These are phyloP conservation scores for Piper longum DNA, from an alignment of 164 flowering plant species.

Conservation along the genomic window DNA sequence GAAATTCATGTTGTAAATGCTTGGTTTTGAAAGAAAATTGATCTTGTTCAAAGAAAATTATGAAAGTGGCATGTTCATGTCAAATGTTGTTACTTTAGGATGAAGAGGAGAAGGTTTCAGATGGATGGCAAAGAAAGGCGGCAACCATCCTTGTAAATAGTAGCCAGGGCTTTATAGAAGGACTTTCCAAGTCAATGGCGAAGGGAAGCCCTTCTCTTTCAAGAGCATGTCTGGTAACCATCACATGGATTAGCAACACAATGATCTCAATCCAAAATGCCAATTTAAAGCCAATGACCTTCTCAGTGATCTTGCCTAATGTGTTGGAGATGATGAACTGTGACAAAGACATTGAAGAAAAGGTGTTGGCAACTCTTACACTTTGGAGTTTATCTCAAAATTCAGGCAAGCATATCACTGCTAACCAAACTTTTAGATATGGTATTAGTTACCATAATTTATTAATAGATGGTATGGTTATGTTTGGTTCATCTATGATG, in stretches of 20 bases:
- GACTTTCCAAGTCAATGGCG: constrained; percentile 33
- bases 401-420: constrained; percentile 26
- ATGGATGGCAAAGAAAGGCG: constrained; percentile 36
- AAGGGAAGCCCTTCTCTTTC: constrained; percentile 39
- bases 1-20: not conserved
- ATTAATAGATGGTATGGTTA: too few species aligned
- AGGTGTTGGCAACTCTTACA: constrained; percentile 42
- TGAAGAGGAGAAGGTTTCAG: constrained; percentile 36
- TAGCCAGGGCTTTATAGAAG: constrained; percentile 26
- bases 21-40: too few species aligned
- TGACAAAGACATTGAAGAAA: constrained; percentile 32
- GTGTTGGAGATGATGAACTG: constrained; percentile 25
- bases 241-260: constrained; percentile 44
- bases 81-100: constrained; percentile 8
- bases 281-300: constrained; percentile 17
- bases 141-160: constrained; percentile 36
- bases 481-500: too few species aligned
- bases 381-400: constrained; percentile 25
- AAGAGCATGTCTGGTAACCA: constrained; percentile 42
- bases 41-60: too few species aligned
- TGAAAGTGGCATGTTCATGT: too few species aligned
- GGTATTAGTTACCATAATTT: not conserved
- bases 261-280: constrained; percentile 19
- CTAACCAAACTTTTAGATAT: not conserved
- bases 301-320: constrained; percentile 26